A percentile compares a stretch with the other conserved stretches of the same genome.
These are phyloP conservation scores for Nannochloropsis salina DNA, from an alignment of 108 stramenopile species.

Conservation along the genomic window DNA sequence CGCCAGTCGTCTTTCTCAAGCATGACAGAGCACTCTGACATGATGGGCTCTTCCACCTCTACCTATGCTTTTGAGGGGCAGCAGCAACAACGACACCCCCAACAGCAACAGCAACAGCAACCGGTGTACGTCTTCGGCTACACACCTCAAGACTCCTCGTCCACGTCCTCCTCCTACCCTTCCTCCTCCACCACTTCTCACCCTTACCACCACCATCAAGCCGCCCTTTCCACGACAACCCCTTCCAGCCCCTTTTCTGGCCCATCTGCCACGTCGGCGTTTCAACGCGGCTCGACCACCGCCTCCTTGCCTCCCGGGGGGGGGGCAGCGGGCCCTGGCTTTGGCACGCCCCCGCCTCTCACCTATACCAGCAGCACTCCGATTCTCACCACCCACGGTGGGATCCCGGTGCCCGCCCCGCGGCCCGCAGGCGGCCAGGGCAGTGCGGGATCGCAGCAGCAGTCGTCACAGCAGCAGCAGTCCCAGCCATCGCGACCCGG, in stretches of 20 bases:
- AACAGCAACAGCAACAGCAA: neutral
- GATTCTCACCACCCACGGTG: neutral
- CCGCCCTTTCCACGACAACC: neutral
- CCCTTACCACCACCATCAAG: slow-evolving; percentile 14
- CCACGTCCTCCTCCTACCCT: neutral
- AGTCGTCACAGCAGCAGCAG: neutral
- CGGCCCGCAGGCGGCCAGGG: neutral
- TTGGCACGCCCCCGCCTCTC: neutral
- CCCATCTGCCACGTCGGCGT: neutral
- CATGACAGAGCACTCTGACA: too few species aligned
- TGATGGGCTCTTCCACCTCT: too few species aligned
- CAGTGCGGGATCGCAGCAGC: neutral
- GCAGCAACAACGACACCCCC: neutral
- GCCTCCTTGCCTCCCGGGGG: neutral
- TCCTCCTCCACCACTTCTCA: neutral
- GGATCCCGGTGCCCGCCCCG: neutral
- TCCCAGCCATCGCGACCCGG: neutral
- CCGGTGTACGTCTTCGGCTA: neutral
- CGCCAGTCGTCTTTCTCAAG: too few species aligned
- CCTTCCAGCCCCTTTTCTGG: neutral
- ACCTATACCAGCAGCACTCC: neutral
- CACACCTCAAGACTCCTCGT: neutral
- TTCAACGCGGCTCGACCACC: neutral
- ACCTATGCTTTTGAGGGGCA: neutral
- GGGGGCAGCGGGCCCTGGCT: neutral